These are phyloP conservation scores for Yamadazyma oceani DNA, from an alignment of 1,139 yeast genomes.

Conservation along the genomic window DNA sequence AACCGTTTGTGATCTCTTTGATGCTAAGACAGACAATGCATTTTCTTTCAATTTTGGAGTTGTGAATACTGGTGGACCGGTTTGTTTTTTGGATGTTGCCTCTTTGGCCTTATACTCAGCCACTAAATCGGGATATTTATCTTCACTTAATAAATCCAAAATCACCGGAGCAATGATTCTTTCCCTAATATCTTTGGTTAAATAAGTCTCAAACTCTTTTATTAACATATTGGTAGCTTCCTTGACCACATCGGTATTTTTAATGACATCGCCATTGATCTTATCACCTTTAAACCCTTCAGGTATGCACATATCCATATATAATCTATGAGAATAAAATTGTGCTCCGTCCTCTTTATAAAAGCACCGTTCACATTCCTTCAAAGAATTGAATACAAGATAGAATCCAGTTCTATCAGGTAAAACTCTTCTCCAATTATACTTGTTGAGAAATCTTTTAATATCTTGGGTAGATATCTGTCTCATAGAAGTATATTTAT, in stretches of 20 bases:
- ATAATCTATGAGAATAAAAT: conserved; percentile 49
- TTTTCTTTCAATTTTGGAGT: conserved; percentile 20
- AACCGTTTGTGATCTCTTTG: conserved; percentile 20
- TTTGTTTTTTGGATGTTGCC: conserved; percentile 25
- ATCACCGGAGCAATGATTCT: conserved; percentile 73
- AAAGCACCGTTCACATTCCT: conserved; percentile 68
- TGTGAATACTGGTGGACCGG: conserved; percentile 17
- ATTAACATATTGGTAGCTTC: conserved; percentile 62
- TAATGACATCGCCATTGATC: conserved; percentile 8
- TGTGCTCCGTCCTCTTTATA: conserved; percentile 63
- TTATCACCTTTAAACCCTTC: conserved; percentile 23
- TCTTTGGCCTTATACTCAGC: conserved; percentile 44
- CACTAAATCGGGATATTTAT: conserved; percentile 55
- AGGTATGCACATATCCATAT: conserved; percentile 57
- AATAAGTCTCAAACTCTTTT: conserved; percentile 62
- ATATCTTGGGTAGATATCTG: conserved; percentile 54
- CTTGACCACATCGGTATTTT: conserved; percentile 36
- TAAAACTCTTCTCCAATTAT: conserved; percentile 65
- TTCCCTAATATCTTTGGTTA: conserved; percentile 73
- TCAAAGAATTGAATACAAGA: conserved; percentile 62
- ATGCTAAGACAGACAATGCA: conserved; percentile 31
- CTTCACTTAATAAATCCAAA: conserved; percentile 60
- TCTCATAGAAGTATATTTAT: conserved; percentile 52
- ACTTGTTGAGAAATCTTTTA: conserved; percentile 50
- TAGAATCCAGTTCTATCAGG: conserved; percentile 68